Evolutionary conservation across 768 basidiomycete species (phyloP).

Genomic region (Termitomyces titanicus): DNA sequence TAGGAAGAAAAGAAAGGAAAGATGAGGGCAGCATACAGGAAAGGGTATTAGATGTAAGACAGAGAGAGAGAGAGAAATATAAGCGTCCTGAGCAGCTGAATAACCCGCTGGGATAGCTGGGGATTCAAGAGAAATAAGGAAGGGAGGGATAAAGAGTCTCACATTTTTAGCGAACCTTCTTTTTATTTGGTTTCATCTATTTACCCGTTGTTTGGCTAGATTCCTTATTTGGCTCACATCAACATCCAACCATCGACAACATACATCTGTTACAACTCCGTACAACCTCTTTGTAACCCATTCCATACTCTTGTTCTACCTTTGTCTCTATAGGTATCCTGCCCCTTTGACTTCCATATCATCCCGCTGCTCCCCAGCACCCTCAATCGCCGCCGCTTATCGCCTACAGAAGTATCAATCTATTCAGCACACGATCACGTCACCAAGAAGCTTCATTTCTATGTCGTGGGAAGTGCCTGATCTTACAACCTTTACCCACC

Average conservation of each 20-base stretch:
- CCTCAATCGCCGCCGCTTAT: slow-evolving; percentile 13
- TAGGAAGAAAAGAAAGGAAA: slow-evolving; percentile 10
- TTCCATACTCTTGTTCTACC: not conserved
- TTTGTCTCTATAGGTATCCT: not conserved
- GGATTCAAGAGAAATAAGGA: slow-evolving; percentile 47
- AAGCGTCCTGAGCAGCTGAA: slow-evolving; percentile 39
- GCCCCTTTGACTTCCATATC: not conserved
- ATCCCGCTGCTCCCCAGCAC: not conserved
- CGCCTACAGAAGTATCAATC: slow-evolving; percentile 27
- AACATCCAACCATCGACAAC: not conserved
- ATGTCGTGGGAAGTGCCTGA: slow-evolving; percentile 11
- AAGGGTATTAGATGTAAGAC: slow-evolving; percentile 49
- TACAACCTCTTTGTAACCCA: not conserved
- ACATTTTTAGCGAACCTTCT: slow-evolving; percentile 35
- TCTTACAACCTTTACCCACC: not conserved
- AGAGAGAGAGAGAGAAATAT: slow-evolving; percentile 51
- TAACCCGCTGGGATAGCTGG: slow-evolving; percentile 25
- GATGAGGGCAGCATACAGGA: slow-evolving; percentile 34
- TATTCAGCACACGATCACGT: slow-evolving; percentile 32
- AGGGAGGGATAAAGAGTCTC: slow-evolving; percentile 48
- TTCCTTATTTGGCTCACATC: slow-evolving; percentile 30
- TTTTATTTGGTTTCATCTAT: slow-evolving; percentile 43
- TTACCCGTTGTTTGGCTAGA: slow-evolving; percentile 40
- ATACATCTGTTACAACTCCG: not conserved
- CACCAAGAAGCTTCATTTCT: slow-evolving; percentile 25